Base-by-base conservation (phyloP, 2,329 filamentous ascomycete species). In the Diaporthe eres region DNA sequence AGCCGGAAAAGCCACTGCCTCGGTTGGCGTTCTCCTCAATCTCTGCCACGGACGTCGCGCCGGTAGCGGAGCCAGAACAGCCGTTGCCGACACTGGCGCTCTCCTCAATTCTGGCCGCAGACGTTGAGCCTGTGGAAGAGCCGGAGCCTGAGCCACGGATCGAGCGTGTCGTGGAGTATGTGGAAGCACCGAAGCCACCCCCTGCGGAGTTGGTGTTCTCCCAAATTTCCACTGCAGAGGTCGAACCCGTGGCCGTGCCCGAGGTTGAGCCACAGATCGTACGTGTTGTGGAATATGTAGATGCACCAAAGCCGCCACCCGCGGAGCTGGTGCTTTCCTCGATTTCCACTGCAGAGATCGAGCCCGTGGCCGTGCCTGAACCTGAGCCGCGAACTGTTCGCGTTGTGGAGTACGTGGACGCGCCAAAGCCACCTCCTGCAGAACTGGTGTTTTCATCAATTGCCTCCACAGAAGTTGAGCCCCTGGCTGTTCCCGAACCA, bases 381-480 rank as follows among this genome's bases (percentile, higher is more conserved):
- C 78, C 19, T 72, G 80, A 31, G 75, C 65, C 73, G n/a, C 60
- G 68, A 58, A 55, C 63, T 15, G 44, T 68, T 6, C 74, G 78
- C 57, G 37, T 78, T 31, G 72, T 77, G 47, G 44, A 80, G 44
- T 78, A 80, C 5, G 76, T 76, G 51, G 73, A 77, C 7, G 44
- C 77, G 19, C 74, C 71, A 9, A 65, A 28, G 22, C 68, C 75
- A 72, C 75, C 72, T 70, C 77, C 71, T 60, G 63, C 72, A 17
- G 68, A 74, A 31, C 57, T 87, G 65, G 81, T 79, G 17, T 79
- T 79, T 17, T 78, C 80, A 3, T 58, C 51, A 4, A 67, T 80
- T n/a, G 60, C 74, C 25, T 73, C 60, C 0, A 75, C 77, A 65
- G 60, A 78, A 34, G 75, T 80, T 15, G 78, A 79, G 77, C 76